Evolutionary conservation across 2,329 filamentous ascomycete species (phyloP), one percentile per base, ranked within the genome.

Genomic region (Aspergillus sp.): DNA sequence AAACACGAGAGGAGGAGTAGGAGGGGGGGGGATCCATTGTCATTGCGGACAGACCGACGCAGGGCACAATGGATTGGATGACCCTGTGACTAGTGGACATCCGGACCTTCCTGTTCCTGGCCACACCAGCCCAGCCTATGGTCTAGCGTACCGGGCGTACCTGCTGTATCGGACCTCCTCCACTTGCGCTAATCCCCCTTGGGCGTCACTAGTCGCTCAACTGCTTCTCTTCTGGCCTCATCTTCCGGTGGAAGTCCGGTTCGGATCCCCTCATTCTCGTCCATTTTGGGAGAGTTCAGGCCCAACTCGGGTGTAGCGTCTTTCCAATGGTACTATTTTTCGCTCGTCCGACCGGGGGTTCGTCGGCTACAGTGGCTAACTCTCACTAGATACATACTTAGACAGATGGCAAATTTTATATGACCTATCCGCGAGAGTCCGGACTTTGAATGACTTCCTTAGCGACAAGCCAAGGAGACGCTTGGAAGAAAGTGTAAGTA

Each of bases 211-310:
- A 49, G 45, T 28, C 23, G 19, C 21, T 25, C 23, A 23, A 49
- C 45, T 25, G 21, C 45, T 25, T 28, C 45, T 25, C 10, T 23
- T 48, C 45, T 48, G 45, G 45, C 23, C 13, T 23, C 6, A 7
- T 13, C 17, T 41, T 17, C 58, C 58, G 58, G 53, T 52, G 55
- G 52, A 52, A 56, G 58, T 36, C 53, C 58, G 53, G 52, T 57
- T 53, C 58, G 52, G 52, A 52, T 48, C 23, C 52, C 36, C 19
- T 50, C 21, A 47, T 25, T 25, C 23, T n/a, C 45, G 15, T 25
- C 45, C 45, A n/a, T 10, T 23, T 28, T 30, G 15, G 45, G 45
- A 25, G 45, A 23, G 15, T 28, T 30, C 28, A 30, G 47, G 28
- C 47, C 47, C 25, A 10, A 28, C 47, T 50, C 25, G 23, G 23